These are phyloP conservation scores for Petunia secreta DNA, from an alignment of 257 asterid genomes.

Conservation along the genomic window DNA sequence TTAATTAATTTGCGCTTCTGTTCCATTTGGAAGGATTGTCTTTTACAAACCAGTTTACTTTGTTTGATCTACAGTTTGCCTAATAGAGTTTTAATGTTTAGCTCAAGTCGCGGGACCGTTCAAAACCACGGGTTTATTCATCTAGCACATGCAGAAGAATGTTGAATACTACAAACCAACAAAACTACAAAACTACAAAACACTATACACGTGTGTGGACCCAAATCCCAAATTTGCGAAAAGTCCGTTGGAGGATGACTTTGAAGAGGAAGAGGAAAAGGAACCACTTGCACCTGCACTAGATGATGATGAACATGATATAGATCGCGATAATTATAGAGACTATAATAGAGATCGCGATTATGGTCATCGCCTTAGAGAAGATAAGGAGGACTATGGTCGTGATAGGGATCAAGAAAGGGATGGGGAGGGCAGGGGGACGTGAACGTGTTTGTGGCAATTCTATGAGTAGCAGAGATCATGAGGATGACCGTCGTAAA, in stretches of 20 bases:
- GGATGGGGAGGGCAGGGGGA: slow-evolving; percentile 58
- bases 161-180: too few relatives aligned
- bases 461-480: slow-evolving; percentile 85
- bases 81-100: too few relatives aligned
- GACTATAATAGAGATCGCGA: slow-evolving; percentile 70
- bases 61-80: too few relatives aligned
- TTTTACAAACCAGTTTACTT: too few relatives aligned
- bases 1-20: too few relatives aligned
- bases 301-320: slow-evolving; percentile 51
- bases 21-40: too few relatives aligned
- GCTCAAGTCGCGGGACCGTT: too few relatives aligned
- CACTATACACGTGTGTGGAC: too few relatives aligned
- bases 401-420: slow-evolving; percentile 59
- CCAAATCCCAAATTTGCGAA: too few relatives aligned
- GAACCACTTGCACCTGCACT: slow-evolving; percentile 64
- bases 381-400: slow-evolving; percentile 64
- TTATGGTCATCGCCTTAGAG: slow-evolving; percentile 72
- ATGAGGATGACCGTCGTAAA: slow-evolving; percentile 71
- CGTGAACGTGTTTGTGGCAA: slow-evolving; percentile 71
- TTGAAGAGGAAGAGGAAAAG: slow-evolving; percentile 97
- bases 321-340: slow-evolving; percentile 51
- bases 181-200: too few relatives aligned
- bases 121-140: too few relatives aligned
- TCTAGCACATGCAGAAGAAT: too few relatives aligned
- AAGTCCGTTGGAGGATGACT: slow-evolving; percentile 99